Percentiles rank a stretch among this genome's conserved stretches.
Conservation (phyloP, 495 filamentous ascomycete genomes). For the Paragyromitra xinjiangensis region DNA sequence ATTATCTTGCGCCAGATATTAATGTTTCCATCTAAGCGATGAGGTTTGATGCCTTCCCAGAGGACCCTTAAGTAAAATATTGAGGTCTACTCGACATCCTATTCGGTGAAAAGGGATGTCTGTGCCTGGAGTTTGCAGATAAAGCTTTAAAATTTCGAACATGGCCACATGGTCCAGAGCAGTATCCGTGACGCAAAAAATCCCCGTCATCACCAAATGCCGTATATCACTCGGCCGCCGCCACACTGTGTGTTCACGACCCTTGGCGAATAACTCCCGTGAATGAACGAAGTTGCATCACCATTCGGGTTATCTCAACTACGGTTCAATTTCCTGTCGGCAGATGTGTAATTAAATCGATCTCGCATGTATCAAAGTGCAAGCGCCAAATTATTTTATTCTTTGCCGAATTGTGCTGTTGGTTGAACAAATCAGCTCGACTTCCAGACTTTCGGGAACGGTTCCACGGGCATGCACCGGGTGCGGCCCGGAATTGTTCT, state of each 20-base stretch:
- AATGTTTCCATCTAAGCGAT: not conserved
- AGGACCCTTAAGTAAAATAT: not conserved
- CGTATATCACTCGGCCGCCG: not conserved
- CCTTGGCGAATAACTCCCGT: not conserved
- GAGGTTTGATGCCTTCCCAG: not conserved
- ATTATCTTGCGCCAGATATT: not conserved
- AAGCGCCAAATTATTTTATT: not conserved
- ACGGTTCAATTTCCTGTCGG: conserved; percentile 13
- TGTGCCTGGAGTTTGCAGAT: not conserved
- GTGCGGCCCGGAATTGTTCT: not conserved
- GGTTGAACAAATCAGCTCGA: not conserved
- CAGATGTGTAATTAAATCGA: conserved; percentile 6
- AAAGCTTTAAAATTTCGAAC: conserved; percentile 8
- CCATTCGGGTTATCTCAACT: conserved; percentile 11
- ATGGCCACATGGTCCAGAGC: not conserved
- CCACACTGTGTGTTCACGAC: not conserved
- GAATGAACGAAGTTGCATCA: conserved; percentile 1
- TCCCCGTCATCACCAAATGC: conserved; percentile 7
- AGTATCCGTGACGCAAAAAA: conserved; percentile 15
- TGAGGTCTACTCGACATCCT: not conserved
- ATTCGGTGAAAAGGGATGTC: not conserved
- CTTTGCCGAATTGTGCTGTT: not conserved
- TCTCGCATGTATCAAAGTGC: not conserved
- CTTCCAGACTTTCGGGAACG: not conserved
- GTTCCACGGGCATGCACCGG: not conserved